A percentile compares a stretch with the other conserved stretches of the same genome.
phyloP scores from a whole-genome alignment of 345 rosid species.

The Tarenaya hassleriana region DNA sequence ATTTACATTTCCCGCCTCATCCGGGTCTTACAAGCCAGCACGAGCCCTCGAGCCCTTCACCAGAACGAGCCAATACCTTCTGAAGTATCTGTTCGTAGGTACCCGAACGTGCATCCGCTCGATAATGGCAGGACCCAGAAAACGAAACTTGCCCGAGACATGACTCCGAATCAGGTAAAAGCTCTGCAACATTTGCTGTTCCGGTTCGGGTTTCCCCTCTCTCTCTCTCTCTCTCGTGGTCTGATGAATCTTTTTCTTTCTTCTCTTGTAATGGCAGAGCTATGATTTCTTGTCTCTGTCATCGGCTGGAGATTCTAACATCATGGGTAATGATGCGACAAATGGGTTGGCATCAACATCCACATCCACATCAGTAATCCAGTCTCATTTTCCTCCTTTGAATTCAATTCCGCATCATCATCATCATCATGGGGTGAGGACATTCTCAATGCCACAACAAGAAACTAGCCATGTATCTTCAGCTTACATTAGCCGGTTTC shows the following conservation, averaged over 20 bases:
- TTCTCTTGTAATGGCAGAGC: constrained; percentile 34
- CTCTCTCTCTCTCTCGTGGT: not conserved
- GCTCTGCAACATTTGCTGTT: constrained; percentile 8
- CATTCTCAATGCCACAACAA: constrained; percentile 26
- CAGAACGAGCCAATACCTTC: constrained; percentile 30
- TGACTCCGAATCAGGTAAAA: constrained; percentile 44
- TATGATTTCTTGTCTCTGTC: constrained; percentile 56
- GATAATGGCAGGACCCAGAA: constrained; percentile 17
- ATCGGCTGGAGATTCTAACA: constrained; percentile 31
- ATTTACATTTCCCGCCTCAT: constrained; percentile 59
- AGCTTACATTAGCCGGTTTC: constrained; percentile 36
- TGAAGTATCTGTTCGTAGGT: constrained; percentile 29
- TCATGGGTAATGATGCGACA: constrained; percentile 25
- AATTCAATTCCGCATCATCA: constrained; percentile 31
- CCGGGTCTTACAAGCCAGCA: constrained; percentile 32
- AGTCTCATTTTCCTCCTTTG: constrained; percentile 33
- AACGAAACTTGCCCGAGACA: constrained; percentile 21
- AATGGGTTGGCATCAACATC: constrained; percentile 25
- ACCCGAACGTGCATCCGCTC: constrained; percentile 16
- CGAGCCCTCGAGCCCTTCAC: constrained; percentile 26
- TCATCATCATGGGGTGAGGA: constrained; percentile 27
- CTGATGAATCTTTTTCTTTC: constrained; percentile 14
- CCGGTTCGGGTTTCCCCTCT: not conserved
- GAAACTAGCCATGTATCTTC: constrained; percentile 23
- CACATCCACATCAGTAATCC: constrained; percentile 4